Percentiles rank a stretch among this genome's conserved stretches.
phyloP scores from a whole-genome alignment of 2,329 filamentous ascomycete genomes.

The Plectosphaerella plurivora region DNA sequence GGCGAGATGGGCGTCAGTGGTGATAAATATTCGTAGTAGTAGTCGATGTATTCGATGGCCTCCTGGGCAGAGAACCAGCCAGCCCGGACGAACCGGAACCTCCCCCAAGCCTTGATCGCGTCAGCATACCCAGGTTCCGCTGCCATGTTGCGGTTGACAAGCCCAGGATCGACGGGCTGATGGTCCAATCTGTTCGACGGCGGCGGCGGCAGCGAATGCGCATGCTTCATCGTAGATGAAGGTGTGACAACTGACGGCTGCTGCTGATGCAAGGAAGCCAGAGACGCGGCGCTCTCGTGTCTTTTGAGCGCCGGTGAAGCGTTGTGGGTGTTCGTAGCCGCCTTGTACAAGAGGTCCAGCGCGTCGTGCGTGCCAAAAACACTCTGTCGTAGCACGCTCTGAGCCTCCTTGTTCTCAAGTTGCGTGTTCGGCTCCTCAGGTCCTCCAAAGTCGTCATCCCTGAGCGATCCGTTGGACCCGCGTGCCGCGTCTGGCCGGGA shows the following conservation, averaged over 20 bases:
- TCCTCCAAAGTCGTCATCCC: conserved; percentile 25
- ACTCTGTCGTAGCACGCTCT: conserved; percentile 61
- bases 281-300: conserved; percentile 21
- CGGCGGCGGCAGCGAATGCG: conserved; percentile 1
- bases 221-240: conserved; percentile 9
- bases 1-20: conserved; percentile 92
- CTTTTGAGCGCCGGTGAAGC: conserved; percentile 19
- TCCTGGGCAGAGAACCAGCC: conserved; percentile 96
- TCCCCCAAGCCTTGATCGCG: conserved; percentile 81
- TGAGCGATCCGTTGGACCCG: conserved; percentile 12
- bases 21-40: conserved; percentile 89
- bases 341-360: conserved; percentile 85
- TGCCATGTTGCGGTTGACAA: conserved; percentile 38
- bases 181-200: conserved; percentile 22
- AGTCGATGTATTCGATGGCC: conserved; percentile 89
- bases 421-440: conserved; percentile 56
- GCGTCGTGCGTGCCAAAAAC: conserved; percentile 92
- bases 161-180: conserved; percentile 40
- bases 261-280: conserved; percentile 9
- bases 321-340: conserved; percentile 58
- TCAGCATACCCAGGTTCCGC: conserved; percentile 56
- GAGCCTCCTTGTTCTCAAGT: conserved; percentile 61
- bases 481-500: conserved; percentile 49
- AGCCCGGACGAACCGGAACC: conserved; percentile 90
- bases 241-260: conserved; percentile 11